Percentiles rank a stretch among this genome's conserved stretches.
Conservation (phyloP, 768 basidiomycete species). For the Tylopilus sp. region DNA sequence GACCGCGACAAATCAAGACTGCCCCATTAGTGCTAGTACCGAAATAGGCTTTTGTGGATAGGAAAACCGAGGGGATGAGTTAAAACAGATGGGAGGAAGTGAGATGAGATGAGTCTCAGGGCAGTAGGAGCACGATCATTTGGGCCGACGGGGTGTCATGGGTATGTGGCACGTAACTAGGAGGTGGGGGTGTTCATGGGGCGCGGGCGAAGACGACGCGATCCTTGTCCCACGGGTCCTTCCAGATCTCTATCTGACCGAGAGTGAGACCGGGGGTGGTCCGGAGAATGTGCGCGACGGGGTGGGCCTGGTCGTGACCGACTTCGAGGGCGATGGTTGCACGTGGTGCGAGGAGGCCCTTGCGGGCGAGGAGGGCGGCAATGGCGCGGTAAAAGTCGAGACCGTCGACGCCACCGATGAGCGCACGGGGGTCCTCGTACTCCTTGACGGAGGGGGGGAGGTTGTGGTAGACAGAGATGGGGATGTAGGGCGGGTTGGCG, state of each 20-base stretch:
- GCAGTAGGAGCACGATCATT: constrained; percentile 2
- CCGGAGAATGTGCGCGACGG: constrained; percentile 57
- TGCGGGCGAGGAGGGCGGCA: constrained; percentile 49
- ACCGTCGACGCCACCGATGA: constrained; percentile 69
- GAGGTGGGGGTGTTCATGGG: constrained; percentile 24
- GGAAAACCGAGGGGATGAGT: constrained; percentile 8
- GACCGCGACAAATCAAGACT: not conserved
- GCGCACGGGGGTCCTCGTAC: constrained; percentile 79
- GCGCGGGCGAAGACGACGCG: constrained; percentile 64
- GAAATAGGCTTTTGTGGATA: not conserved
- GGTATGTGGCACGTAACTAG: constrained; percentile 11
- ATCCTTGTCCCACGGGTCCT: constrained; percentile 74
- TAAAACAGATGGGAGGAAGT: constrained; percentile 6
- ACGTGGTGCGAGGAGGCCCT: constrained; percentile 48
- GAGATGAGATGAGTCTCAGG: constrained; percentile 14
- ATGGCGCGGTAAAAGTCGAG: constrained; percentile 75
- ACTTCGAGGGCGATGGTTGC: constrained; percentile 77
- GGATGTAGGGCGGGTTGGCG: constrained; percentile 86
- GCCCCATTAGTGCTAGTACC: constrained; percentile 1
- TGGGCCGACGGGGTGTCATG: not conserved
- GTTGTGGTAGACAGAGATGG: constrained; percentile 55
- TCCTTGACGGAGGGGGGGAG: constrained; percentile 68
- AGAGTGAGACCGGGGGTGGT: constrained; percentile 39
- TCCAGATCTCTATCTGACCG: constrained; percentile 60
- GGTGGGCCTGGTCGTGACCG: constrained; percentile 65